Evolutionary conservation across 139 green algal species (phyloP), one percentile per base, ranked within the genome.

Genomic region (Chlorella sp.): DNA sequence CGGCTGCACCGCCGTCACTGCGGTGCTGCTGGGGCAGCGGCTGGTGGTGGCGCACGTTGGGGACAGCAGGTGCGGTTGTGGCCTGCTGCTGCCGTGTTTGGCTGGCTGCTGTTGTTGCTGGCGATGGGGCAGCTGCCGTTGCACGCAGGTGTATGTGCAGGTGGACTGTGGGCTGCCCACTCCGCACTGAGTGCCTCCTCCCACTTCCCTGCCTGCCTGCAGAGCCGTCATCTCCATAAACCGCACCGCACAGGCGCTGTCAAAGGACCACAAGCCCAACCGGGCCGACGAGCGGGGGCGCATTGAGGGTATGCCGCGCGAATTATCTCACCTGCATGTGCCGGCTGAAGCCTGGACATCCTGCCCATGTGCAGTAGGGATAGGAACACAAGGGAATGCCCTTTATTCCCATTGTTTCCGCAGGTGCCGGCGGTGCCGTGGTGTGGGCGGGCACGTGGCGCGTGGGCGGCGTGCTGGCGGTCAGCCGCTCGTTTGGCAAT

Each of bases 181-280:
- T 51, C 44, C 9, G 44, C 44, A 51, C 6, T 51, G 7, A 51
- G 6, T 51, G 44, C 44, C 9, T 51, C 51, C 51, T 60, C 51
- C 51, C 13, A 9, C 44, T 51, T 9, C 47, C 34, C 12, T n/a
- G 6, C 30, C 79, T 56, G 12, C 23, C 70, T 47, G 23, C 83
- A 72, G 36, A 55, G 75, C 64, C 1, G 41, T 78, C 55, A 30
- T 83, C 51, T 86, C 72, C 0, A 32, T 56, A 38, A 64, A 57
- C 56, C 2, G 20, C 75, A 71, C 81, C 86, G 93, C 92, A 0
- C 64, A 94, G 3, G 34, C 89, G 16, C 79, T 99, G 73, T 94
- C 94, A 0, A 80, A 95, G 4, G 97, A 99, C 88, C 97, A 99
- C 91, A 99, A 99, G 89, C 97, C 97, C 65, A 98, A 99, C 90